phyloP scores from a whole-genome alignment of 495 filamentous ascomycete genomes.

The Penicillium nucicola region DNA sequence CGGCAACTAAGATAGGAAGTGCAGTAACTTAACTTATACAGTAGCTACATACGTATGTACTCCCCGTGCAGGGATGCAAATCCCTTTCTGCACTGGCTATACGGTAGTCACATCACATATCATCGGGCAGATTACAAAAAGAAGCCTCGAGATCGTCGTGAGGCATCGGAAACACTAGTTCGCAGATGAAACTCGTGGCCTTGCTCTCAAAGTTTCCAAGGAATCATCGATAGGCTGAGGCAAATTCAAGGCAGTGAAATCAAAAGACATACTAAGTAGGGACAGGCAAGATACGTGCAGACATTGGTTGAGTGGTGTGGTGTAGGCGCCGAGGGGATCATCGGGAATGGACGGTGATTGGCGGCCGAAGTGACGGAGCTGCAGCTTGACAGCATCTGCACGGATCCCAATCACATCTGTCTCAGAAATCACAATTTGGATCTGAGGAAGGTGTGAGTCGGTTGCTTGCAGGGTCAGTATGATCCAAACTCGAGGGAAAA shows the following conservation, averaged over 20 bases:
- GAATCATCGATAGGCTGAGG: not conserved
- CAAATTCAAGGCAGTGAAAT: not conserved
- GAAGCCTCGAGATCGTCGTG: not conserved
- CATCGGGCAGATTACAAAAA: not conserved
- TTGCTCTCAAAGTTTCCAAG: not conserved
- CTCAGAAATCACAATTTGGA: conserved; percentile 12
- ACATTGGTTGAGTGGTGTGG: conserved; percentile 16
- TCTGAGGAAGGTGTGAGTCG: not conserved
- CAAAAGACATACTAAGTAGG: not conserved
- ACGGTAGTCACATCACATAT: conserved; percentile 23
- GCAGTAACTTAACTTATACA: too few relatives aligned
- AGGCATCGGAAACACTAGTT: conserved; percentile 3
- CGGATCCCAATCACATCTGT: conserved; percentile 28
- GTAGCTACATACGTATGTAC: too few relatives aligned
- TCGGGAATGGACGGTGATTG: conserved; percentile 22
- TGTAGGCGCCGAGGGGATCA: conserved; percentile 26
- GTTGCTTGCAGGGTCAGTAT: not conserved
- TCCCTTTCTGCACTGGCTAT: conserved; percentile 3
- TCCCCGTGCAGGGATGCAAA: conserved; percentile 17
- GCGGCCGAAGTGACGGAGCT: conserved; percentile 24
- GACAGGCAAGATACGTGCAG: not conserved
- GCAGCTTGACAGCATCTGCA: conserved; percentile 25
- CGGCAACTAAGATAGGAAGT: too few relatives aligned
- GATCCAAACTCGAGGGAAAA: not conserved
- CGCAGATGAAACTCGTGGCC: not conserved